Evolutionary conservation across 2,329 filamentous ascomycete species (phyloP).

Genomic region (Penicillium sp.): DNA sequence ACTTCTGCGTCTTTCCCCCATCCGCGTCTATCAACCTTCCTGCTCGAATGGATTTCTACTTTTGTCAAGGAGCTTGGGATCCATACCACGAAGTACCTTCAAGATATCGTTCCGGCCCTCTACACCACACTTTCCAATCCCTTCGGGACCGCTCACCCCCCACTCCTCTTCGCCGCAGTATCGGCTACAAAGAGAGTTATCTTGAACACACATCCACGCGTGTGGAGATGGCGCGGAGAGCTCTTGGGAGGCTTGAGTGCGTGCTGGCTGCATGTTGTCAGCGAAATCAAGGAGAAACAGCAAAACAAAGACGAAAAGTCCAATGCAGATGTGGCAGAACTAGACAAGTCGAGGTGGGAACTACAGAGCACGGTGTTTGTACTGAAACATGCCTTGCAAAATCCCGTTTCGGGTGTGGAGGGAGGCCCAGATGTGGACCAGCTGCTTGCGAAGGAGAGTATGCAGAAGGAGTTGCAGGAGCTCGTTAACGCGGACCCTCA

Average conservation of each 20-base stretch:
- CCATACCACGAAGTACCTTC: slow-evolving; percentile 40
- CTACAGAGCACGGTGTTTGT: slow-evolving; percentile 29
- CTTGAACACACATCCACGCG: slow-evolving; percentile 65
- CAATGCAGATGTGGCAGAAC: slow-evolving; percentile 3
- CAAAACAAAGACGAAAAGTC: slow-evolving; percentile 1
- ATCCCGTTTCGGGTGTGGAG: slow-evolving; percentile 21
- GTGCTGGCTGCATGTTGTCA: slow-evolving; percentile 60
- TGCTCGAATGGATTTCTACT: slow-evolving; percentile 30
- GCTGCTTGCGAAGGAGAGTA: slow-evolving; percentile 25
- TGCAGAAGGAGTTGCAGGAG: slow-evolving; percentile 35
- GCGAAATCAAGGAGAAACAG: slow-evolving; percentile 29
- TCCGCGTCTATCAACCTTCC: slow-evolving; percentile 50
- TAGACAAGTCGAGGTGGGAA: slow-evolving; percentile 27
- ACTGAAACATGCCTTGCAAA: slow-evolving; percentile 32
- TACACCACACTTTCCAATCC: slow-evolving; percentile 65
- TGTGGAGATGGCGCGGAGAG: slow-evolving; percentile 61
- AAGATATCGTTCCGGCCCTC: slow-evolving; percentile 67
- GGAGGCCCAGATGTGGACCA: slow-evolving; percentile 19
- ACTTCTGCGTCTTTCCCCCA: slow-evolving; percentile 46
- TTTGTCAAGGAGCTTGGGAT: slow-evolving; percentile 36
- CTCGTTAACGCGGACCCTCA: slow-evolving; percentile 38
- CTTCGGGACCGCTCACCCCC: slow-evolving; percentile 58
- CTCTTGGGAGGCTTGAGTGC: slow-evolving; percentile 61
- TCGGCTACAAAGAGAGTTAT: slow-evolving; percentile 58
- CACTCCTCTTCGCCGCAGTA: slow-evolving; percentile 54